Evolutionary conservation across 495 filamentous ascomycete genomes (phyloP), one percentile per base, ranked within the genome.

Genomic region (Delitschia confertaspora): DNA sequence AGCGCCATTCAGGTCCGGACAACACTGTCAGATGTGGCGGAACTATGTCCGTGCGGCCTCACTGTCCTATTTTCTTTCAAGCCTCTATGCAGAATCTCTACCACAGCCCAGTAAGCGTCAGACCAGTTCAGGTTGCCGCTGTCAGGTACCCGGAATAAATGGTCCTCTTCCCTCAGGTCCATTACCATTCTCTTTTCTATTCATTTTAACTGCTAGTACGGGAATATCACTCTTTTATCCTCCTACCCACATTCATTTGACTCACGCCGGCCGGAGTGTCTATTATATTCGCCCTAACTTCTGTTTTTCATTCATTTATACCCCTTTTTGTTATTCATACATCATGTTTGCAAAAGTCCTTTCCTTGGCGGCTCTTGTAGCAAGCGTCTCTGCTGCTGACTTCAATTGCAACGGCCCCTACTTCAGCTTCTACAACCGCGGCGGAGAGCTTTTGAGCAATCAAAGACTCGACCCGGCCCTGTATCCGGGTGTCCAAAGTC

Each of bases 381-480:
- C 47, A n/a, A n/a, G n/a, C 23, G 46, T 47, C 1, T 50, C 51
- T 18, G 51, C 35, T 37, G 25, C 42, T 23, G 51, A 40, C 5
- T 50, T 50, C 38, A 42, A 50, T 34, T 55, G 51, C 47, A 8
- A 36, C 38, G 51, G 51, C 2, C 46, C 51, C 2, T 55, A 55
- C 33, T 55, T 55, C 37, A 50, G 41, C 30, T 50, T 55, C 46
- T 55, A 55, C 46, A 55, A 55, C 21, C 51, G 51, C 11, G 30
- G 13, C 17, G 51, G 51, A 5, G 20, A 37, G 4, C 30, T 47
- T 19, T 26, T 55, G 46, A 50, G 46, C 47, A 50, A 49, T 27
- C 46, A 55, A 31, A 27, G 46, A 13, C 42, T 55, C 20, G 51
- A 55, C 26, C 51, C 51, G 3, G 51, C 51, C 7, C 22, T 55